Evolutionary conservation across 176 grass and related monocot species (phyloP).

Genomic region (Ampelocalamus luodianensis): DNA sequence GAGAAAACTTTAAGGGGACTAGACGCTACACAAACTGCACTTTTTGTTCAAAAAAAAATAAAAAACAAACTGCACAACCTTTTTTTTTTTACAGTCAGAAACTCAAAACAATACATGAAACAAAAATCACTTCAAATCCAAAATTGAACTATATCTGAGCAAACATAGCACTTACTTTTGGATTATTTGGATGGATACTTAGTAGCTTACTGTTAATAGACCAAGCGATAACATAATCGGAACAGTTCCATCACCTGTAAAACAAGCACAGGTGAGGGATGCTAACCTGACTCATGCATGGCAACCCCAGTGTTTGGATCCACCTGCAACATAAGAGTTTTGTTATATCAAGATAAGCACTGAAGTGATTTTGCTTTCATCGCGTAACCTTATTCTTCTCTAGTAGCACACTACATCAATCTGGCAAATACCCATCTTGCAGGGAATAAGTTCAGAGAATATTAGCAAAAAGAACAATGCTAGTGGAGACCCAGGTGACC

Average conservation of each 20-base stretch:
- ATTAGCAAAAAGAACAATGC: no score
- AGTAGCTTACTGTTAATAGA: constrained; percentile 73
- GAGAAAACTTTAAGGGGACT: constrained; percentile 24
- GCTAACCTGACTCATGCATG: no score
- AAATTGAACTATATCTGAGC: not conserved
- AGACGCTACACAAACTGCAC: constrained; percentile 8
- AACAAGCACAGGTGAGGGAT: constrained; percentile 39
- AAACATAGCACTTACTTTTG: not conserved
- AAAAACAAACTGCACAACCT: not conserved
- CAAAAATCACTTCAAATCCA: not conserved
- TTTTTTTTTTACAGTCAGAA: not conserved
- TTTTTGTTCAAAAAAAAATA: no score
- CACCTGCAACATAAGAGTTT: no score
- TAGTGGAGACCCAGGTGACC: no score
- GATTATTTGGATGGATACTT: not conserved
- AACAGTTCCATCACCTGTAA: constrained; percentile 84
- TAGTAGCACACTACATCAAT: no score
- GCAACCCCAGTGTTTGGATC: no score
- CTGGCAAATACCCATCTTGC: no score
- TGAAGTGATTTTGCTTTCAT: no score
- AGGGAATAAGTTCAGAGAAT: no score
- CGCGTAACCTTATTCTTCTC: no score
- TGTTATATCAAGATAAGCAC: no score
- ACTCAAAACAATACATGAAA: constrained; percentile 1
- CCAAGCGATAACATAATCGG: constrained; percentile 90